These are phyloP conservation scores for Calocera viscosa DNA, from an alignment of 768 basidiomycete genomes.

Conservation along the genomic window DNA sequence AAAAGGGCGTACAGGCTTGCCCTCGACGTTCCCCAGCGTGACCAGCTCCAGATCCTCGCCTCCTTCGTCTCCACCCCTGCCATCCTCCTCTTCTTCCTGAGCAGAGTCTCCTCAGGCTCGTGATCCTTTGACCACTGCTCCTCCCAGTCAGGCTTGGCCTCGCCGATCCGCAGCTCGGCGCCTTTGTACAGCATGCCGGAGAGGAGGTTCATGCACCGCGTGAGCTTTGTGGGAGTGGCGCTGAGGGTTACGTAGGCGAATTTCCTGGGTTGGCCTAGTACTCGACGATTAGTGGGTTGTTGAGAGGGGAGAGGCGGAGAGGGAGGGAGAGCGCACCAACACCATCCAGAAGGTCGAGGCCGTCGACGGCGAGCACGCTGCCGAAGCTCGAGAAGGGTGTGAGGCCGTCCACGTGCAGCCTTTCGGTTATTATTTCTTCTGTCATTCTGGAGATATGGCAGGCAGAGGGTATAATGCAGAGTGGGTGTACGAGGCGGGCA, in stretches of 20 bases:
- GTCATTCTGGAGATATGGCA: neutral
- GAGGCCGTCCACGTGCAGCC: conserved; percentile 63
- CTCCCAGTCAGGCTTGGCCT: conserved; percentile 60
- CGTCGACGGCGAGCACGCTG: conserved; percentile 53
- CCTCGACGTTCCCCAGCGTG: conserved; percentile 43
- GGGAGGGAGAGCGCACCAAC: conserved; percentile 40
- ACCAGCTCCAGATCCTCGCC: conserved; percentile 52
- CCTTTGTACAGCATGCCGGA: conserved; percentile 83
- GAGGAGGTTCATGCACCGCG: conserved; percentile 59
- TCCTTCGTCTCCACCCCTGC: conserved; percentile 33
- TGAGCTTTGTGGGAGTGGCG: conserved; percentile 44
- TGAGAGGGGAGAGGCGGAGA: neutral
- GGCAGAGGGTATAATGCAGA: neutral
- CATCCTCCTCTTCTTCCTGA: conserved; percentile 13
- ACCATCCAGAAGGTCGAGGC: conserved; percentile 50
- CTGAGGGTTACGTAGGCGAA: conserved; percentile 67
- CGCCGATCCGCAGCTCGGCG: conserved; percentile 66
- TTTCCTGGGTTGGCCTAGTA: conserved; percentile 39
- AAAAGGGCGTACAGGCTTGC: conserved; percentile 25
- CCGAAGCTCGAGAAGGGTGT: conserved; percentile 61
- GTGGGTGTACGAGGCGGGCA: too few relatives aligned
- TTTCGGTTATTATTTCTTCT: conserved; percentile 31
- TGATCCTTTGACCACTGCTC: conserved; percentile 42
- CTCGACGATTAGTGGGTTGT: neutral
- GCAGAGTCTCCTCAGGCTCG: conserved; percentile 14